Conservation (phyloP, 192 early-diverging fungal species). For the Dispira parvispora region DNA sequence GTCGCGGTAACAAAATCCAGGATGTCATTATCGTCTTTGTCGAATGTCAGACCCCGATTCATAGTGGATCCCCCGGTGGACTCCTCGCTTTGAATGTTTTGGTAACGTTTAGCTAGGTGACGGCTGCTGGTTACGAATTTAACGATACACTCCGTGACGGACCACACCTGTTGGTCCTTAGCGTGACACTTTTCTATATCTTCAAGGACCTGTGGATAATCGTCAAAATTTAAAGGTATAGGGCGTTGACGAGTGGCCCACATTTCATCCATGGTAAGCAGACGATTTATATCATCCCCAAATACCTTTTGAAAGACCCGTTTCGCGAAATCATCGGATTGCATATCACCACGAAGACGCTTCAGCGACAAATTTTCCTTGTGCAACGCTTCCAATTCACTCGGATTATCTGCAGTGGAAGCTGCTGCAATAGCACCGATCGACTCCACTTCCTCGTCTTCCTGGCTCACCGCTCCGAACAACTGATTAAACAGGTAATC, state of each 20-base stretch:
- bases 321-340: constrained; percentile 35
- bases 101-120: constrained; percentile 13
- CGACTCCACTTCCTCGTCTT: constrained; percentile 34
- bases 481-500: constrained; percentile 76
- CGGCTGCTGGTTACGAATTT: constrained; percentile 47
- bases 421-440: constrained; percentile 12
- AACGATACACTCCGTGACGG: constrained; percentile 43
- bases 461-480: constrained; percentile 48
- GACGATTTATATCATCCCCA: constrained; percentile 52
- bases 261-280: constrained; percentile 74
- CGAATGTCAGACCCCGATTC: constrained; percentile 44
- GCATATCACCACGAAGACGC: constrained; percentile 41
- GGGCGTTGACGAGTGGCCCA: constrained; percentile 67
- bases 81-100: not conserved
- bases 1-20: constrained; percentile 90
- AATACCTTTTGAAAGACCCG: constrained; percentile 72
- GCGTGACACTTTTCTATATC: constrained; percentile 17
- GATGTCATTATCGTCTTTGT: constrained; percentile 89
- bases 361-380: constrained; percentile 58
- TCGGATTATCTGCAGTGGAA: constrained; percentile 15
- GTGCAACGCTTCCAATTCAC: constrained; percentile 58
- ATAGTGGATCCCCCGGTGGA: not conserved
- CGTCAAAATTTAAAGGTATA: constrained; percentile 39
- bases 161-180: constrained; percentile 54
- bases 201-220: constrained; percentile 14